phyloP scores from a whole-genome alignment of 2,329 filamentous ascomycete species.

The Fusarium tricinctum region DNA sequence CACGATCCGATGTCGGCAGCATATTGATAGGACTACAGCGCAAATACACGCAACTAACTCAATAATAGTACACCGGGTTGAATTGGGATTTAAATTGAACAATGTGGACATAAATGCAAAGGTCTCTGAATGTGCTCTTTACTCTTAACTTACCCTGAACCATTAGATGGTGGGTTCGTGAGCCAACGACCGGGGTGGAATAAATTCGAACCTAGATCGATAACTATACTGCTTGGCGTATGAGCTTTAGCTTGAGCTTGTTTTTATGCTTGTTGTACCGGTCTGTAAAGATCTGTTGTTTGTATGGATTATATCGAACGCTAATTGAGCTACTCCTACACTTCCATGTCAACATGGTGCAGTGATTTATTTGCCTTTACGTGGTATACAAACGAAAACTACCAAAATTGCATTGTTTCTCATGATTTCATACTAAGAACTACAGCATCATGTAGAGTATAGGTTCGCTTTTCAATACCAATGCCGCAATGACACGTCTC shows the following conservation, averaged over 20 bases:
- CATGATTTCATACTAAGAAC: slow-evolving; percentile 10
- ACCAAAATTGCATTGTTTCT: slow-evolving; percentile 1
- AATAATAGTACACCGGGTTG: not conserved
- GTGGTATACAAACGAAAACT: not conserved
- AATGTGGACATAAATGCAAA: not conserved
- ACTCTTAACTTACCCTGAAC: not conserved
- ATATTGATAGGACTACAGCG: not conserved
- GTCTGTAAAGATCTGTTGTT: not conserved
- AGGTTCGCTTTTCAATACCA: not conserved
- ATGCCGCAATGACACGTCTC: not conserved
- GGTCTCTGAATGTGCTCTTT: not conserved
- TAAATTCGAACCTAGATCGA: not conserved
- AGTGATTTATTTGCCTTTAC: not conserved
- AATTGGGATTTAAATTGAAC: too few species aligned
- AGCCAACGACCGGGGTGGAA: too few species aligned
- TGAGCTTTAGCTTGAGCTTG: not conserved
- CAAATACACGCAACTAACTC: slow-evolving; percentile 59
- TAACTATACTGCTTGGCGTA: not conserved
- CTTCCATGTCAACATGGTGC: not conserved
- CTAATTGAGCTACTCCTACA: too few species aligned
- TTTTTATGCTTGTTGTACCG: not conserved
- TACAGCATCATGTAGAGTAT: not conserved
- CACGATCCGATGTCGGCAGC: slow-evolving; percentile 23
- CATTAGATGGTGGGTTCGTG: not conserved
- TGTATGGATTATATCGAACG: not conserved